phyloP scores from a whole-genome alignment of 225 moss, liverwort and hornwort species.

The Rhytidiadelphus loreus region DNA sequence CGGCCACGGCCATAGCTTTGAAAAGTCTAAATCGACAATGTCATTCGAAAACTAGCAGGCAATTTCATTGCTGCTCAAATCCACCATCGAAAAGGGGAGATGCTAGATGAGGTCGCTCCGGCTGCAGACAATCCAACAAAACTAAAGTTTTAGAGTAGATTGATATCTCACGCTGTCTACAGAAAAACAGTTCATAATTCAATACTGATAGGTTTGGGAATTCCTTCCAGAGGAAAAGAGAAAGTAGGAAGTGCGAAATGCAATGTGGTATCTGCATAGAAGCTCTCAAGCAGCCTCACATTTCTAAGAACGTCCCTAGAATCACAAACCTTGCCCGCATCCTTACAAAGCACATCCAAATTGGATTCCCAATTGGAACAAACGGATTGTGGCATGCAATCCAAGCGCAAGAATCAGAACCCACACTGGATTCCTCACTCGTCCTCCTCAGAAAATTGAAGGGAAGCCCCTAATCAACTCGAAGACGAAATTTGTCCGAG shows the following conservation, averaged over 20 bases:
- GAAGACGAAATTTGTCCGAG: too few relatives aligned
- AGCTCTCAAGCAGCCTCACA: not conserved
- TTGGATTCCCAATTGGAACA: not conserved
- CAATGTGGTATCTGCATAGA: not conserved
- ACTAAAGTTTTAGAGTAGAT: not conserved
- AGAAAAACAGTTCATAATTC: not conserved
- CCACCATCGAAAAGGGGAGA: not conserved
- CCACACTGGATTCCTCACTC: not conserved
- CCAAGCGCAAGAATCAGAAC: not conserved
- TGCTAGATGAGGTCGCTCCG: not conserved
- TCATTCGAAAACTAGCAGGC: not conserved
- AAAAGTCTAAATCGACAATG: not conserved
- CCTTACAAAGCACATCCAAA: not conserved
- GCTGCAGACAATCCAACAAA: not conserved
- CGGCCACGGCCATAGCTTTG: conserved; percentile 11
- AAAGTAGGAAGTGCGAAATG: not conserved
- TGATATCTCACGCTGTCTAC: not conserved
- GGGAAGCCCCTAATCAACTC: not conserved
- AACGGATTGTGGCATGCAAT: not conserved
- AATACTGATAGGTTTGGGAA: not conserved
- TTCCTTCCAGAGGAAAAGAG: not conserved
- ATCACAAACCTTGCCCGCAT: not conserved
- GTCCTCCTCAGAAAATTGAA: not conserved
- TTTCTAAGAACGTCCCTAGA: not conserved
- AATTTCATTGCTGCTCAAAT: not conserved